These are phyloP conservation scores for Actinidia polygama DNA, from an alignment of 179 eudicot genomes.

Conservation along the genomic window DNA sequence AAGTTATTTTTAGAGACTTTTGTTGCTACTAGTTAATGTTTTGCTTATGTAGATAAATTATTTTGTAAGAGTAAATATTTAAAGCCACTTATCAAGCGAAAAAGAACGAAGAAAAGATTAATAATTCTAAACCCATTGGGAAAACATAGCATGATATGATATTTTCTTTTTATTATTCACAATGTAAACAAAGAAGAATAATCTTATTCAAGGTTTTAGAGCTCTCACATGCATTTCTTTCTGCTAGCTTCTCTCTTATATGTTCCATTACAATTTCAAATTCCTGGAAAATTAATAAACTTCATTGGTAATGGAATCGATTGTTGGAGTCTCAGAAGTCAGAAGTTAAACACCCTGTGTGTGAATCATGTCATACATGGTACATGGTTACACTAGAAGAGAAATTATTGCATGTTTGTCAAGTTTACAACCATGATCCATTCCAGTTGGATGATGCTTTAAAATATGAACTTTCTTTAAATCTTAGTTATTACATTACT, in stretches of 20 bases:
- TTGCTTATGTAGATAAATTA: neutral
- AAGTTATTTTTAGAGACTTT: neutral
- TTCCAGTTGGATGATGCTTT: neutral
- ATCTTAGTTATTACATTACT: neutral
- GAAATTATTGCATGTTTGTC: slow-evolving; percentile 10
- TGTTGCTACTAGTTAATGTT: neutral
- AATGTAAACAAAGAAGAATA: too few relatives aligned
- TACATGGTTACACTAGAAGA: slow-evolving; percentile 4
- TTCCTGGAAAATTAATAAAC: neutral
- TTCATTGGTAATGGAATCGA: neutral
- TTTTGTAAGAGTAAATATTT: neutral
- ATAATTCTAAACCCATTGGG: neutral
- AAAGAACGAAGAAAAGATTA: neutral
- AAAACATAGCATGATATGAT: slow-evolving; percentile 2
- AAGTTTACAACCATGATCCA: slow-evolving; percentile 1
- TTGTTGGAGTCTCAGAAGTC: neutral
- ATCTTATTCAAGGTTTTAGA: too few relatives aligned
- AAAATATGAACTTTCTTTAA: neutral
- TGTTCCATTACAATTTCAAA: neutral
- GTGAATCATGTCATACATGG: neutral
- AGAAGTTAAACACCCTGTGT: neutral
- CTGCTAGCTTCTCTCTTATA: too few relatives aligned
- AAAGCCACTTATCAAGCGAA: neutral
- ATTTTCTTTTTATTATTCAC: too few relatives aligned
- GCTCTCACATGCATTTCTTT: too few relatives aligned